phyloP scores from a whole-genome alignment of 768 basidiomycete species.

The Rhizopogon sp. region DNA sequence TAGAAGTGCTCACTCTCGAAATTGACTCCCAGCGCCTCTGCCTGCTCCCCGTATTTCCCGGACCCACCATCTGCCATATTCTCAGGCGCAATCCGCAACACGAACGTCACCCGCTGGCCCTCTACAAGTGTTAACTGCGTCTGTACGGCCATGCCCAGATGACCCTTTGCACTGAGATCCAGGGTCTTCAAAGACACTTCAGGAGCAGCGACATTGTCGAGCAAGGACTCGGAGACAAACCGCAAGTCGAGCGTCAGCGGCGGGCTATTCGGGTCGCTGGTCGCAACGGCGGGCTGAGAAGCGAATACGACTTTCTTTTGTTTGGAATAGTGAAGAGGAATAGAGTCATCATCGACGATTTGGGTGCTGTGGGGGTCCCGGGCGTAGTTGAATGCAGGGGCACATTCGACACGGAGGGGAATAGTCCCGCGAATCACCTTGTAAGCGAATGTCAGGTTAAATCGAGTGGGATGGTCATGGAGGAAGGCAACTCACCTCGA shows the following conservation, averaged over 20 bases:
- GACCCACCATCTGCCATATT: slow-evolving; percentile 8
- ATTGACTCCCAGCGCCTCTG: slow-evolving; percentile 41
- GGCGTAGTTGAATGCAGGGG: slow-evolving; percentile 96
- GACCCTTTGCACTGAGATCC: slow-evolving; percentile 66
- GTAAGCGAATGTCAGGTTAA: not conserved
- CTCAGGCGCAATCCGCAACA: slow-evolving; percentile 69
- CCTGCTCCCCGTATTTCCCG: slow-evolving; percentile 32
- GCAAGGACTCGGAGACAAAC: slow-evolving; percentile 56
- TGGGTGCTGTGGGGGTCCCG: slow-evolving; percentile 65
- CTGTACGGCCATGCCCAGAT: slow-evolving; percentile 64
- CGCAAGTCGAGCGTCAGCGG: slow-evolving; percentile 67
- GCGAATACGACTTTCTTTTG: slow-evolving; percentile 61
- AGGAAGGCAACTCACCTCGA: slow-evolving; percentile 46
- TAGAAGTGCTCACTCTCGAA: slow-evolving; percentile 31
- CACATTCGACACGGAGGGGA: slow-evolving; percentile 82
- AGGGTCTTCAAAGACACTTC: slow-evolving; percentile 52
- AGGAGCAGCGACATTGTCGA: slow-evolving; percentile 49
- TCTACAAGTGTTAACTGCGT: slow-evolving; percentile 63
- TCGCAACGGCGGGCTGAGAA: slow-evolving; percentile 21
- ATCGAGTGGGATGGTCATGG: not conserved
- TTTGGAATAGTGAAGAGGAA: slow-evolving; percentile 21
- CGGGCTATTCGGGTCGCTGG: not conserved
- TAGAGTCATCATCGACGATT: slow-evolving; percentile 44
- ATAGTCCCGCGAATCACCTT: slow-evolving; percentile 81
- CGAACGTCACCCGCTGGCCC: slow-evolving; percentile 88